Evolutionary conservation across 345 rosid species (phyloP), one percentile per base, ranked within the genome.

Genomic region (Lepidium africanum): DNA sequence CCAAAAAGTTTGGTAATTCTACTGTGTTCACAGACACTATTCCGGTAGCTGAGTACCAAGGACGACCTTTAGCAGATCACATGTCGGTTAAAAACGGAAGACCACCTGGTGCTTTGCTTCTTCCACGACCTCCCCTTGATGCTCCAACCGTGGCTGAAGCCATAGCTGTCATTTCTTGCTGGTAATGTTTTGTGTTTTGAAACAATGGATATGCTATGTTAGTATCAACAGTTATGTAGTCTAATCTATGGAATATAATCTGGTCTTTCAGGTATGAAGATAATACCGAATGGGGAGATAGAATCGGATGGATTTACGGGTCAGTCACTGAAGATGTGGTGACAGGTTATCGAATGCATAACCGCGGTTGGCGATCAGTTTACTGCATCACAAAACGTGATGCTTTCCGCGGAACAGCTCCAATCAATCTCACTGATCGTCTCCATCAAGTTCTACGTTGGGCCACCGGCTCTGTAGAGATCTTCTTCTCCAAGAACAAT

Each of bases 121-220:
- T 49, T 7, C 90, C 96, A 2, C 98, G 98, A 36, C 87, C 86
- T 0, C 98, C 96, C 0, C 82, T 92, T 2, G 96, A 92, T 70
- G 97, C 98, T 4, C 97, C 87, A 2, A 92, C 97, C 1, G 97
- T 92, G n/a, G 98, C 98, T 5, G 98, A 92, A 79, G 98, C 98
- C 12, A 83, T 90, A 5, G 97, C 91, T 23, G 98, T 90, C 76
- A 86, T 92, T 54, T 90, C 98, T 50, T 92, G 98, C 84, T 92
- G 98, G 98, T 70, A 75, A 49, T 35, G 41, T 17, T 37, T 43
- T 12, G 41, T 41, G 41, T 17, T 37, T 43, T 15, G 8, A 25
- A 42, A 40, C 47, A 9, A 9, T 21, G 12, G 45, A 14, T 11
- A 16, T 60, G 30, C 6, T 37, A 6, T 17, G 19, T 10, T 51